phyloP scores from a whole-genome alignment of 2,329 filamentous ascomycete genomes.

The Eutypa lata region DNA sequence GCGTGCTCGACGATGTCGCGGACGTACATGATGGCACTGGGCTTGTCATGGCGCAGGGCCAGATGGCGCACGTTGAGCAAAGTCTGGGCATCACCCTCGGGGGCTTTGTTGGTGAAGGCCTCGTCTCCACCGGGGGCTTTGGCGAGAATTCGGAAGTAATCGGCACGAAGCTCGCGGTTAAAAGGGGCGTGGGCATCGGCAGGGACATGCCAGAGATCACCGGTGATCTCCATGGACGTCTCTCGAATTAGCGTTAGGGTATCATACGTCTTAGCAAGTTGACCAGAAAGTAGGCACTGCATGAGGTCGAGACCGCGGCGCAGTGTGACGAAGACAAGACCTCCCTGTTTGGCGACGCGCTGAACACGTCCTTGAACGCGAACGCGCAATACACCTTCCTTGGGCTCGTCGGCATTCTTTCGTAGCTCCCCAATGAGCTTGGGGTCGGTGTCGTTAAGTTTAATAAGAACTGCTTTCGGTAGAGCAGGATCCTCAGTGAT shows the following conservation, averaged over 20 bases:
- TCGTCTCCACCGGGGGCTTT: conserved; percentile 83
- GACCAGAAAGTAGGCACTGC: conserved; percentile 74
- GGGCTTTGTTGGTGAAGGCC: conserved; percentile 78
- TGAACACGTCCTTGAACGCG: conserved; percentile 81
- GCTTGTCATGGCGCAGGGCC: conserved; percentile 77
- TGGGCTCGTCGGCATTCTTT: background rate
- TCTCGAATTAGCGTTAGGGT: conserved; percentile 81
- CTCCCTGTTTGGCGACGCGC: conserved; percentile 76
- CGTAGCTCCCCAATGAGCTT: background rate
- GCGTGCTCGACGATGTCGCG: conserved; percentile 77
- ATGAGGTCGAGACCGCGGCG: conserved; percentile 80
- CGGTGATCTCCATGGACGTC: conserved; percentile 80
- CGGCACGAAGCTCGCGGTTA: conserved; percentile 83
- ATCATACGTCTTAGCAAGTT: conserved; percentile 88
- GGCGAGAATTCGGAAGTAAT: conserved; percentile 80
- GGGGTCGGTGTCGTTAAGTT: background rate
- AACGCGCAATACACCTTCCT: conserved; percentile 50
- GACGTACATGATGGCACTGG: conserved; percentile 84
- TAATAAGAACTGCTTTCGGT: background rate
- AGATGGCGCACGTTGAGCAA: conserved; percentile 79
- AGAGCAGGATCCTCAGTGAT: background rate
- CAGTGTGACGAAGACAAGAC: conserved; percentile 82
- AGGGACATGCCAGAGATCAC: conserved; percentile 80
- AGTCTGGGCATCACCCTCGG: conserved; percentile 58
- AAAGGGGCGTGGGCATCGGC: conserved; percentile 75